phyloP scores from a whole-genome alignment of 352 stramenopile species.

The Globisporangium nunn region DNA sequence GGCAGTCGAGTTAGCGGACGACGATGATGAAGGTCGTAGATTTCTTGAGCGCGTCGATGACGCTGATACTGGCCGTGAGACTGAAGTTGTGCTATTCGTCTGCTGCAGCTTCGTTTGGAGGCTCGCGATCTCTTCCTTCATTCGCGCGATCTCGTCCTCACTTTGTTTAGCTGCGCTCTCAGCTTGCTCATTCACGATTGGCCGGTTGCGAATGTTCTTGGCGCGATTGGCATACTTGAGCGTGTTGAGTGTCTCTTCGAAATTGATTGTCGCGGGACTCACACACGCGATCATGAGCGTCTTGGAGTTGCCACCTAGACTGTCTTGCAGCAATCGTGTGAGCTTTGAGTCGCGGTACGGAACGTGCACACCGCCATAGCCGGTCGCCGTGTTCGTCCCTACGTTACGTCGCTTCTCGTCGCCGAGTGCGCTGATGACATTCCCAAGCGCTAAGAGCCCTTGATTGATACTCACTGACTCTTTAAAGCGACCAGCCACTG shows the following conservation, averaged over 20 bases:
- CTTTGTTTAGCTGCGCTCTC: slow-evolving; percentile 45
- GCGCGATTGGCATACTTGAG: slow-evolving; percentile 98
- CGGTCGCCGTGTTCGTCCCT: slow-evolving; percentile 3
- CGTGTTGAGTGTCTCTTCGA: slow-evolving; percentile 96
- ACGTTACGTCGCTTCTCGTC: slow-evolving; percentile 79
- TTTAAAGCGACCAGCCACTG: slow-evolving; percentile 83
- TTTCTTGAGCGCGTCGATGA: not conserved
- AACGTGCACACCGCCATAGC: slow-evolving; percentile 44
- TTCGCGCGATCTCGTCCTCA: slow-evolving; percentile 55
- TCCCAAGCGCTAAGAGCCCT: slow-evolving; percentile 91
- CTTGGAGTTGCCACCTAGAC: slow-evolving; percentile 83
- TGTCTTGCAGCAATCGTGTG: slow-evolving; percentile 84
- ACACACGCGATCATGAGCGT: slow-evolving; percentile 90
- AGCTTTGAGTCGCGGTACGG: slow-evolving; percentile 91
- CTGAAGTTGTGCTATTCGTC: slow-evolving; percentile 6
- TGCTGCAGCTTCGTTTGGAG: slow-evolving; percentile 62
- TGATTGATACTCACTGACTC: slow-evolving; percentile 97
- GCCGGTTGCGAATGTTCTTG: slow-evolving; percentile 99
- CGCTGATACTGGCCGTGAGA: slow-evolving; percentile 2
- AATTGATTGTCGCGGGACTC: slow-evolving; percentile 71
- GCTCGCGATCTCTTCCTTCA: slow-evolving; percentile 72
- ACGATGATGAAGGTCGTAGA: not conserved
- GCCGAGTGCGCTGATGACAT: slow-evolving; percentile 92
- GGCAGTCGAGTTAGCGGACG: not conserved
- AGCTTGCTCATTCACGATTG: slow-evolving; percentile 91